phyloP scores from a whole-genome alignment of 75 land plant genomes.

The Cupressus sempervirens region DNA sequence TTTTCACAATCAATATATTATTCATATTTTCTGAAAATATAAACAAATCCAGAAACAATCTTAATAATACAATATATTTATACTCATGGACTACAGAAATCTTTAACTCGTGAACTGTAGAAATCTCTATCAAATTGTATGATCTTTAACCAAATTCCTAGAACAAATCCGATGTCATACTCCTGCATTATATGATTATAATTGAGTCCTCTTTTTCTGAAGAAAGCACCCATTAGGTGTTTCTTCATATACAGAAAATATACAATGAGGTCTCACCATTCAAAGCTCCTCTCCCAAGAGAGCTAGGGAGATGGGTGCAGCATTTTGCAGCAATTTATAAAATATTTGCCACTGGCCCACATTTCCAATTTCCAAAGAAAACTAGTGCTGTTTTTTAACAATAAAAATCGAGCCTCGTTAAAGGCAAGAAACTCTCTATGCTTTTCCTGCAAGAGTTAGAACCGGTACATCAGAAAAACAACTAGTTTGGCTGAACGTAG shows the following conservation, averaged over 20 bases:
- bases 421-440: background rate
- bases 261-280: background rate
- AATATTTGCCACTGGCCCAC: background rate
- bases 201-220: background rate
- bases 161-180: no score
- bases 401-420: background rate
- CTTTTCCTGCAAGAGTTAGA: background rate
- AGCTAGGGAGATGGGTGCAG: background rate
- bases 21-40: no score
- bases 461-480: background rate
- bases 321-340: conserved; percentile 4
- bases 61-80: no score
- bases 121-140: no score
- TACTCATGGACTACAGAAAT: no score
- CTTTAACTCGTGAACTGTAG: no score
- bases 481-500: background rate
- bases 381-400: background rate
- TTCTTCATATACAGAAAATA: background rate
- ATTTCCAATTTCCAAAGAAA: background rate
- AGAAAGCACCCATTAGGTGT: background rate
- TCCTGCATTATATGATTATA: background rate
- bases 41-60: no score
- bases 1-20: no score
- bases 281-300: background rate
- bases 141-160: no score